These are phyloP conservation scores for Yarrowia osloensis DNA, from an alignment of 805 yeast genomes.

Conservation along the genomic window DNA sequence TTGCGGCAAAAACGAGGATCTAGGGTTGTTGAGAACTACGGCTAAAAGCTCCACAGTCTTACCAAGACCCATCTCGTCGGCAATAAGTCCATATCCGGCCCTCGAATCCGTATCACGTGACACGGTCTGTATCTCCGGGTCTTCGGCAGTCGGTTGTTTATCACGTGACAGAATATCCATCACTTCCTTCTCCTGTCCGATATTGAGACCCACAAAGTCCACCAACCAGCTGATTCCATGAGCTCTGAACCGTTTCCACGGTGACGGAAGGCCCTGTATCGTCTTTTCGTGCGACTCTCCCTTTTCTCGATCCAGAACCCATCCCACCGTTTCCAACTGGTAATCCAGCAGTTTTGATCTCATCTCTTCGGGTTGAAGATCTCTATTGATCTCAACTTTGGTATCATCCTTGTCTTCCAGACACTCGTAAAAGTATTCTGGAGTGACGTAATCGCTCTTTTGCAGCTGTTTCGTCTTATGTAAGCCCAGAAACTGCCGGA, in stretches of 20 bases:
- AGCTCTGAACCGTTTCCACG: slow-evolving; percentile 6
- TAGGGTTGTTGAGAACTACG: slow-evolving; percentile 59
- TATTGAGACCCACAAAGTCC: slow-evolving; percentile 10
- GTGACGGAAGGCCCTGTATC: neutral
- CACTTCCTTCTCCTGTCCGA: neutral
- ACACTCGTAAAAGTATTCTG: slow-evolving; percentile 18
- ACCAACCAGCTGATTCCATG: slow-evolving; percentile 35
- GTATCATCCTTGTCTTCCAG: neutral
- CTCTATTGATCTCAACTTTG: neutral
- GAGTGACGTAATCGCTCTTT: neutral
- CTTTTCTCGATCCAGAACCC: slow-evolving; percentile 46
- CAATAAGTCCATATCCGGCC: slow-evolving; percentile 62
- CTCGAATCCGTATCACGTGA: neutral
- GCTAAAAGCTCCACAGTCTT: slow-evolving; percentile 86
- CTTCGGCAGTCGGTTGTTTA: neutral
- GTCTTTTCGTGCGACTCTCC: slow-evolving; percentile 31
- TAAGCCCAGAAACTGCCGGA: slow-evolving; percentile 6
- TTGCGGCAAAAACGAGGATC: slow-evolving; percentile 43
- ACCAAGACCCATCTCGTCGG: slow-evolving; percentile 98
- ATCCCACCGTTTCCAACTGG: slow-evolving; percentile 44
- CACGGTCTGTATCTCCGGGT: neutral
- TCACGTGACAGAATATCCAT: neutral
- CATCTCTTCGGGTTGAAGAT: slow-evolving; percentile 14
- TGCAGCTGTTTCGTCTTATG: neutral
- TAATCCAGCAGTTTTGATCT: slow-evolving; percentile 38